Percentiles rank a stretch among this genome's conserved stretches.
Evolutionary conservation across 148 eudicot species (phyloP).

Genomic region (Camellia lanceoleosa): DNA sequence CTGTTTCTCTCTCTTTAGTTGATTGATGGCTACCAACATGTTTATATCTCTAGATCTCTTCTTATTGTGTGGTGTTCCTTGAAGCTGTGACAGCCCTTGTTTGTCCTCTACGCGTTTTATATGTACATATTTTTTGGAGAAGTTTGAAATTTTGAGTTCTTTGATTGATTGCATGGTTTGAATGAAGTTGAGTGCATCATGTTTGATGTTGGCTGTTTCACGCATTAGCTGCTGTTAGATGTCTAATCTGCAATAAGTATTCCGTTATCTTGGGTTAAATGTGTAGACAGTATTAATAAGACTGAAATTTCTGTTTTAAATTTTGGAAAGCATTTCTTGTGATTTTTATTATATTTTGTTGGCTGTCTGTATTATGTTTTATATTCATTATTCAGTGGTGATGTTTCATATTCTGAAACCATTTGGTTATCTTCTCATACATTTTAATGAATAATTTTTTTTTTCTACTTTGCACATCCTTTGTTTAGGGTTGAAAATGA

Average conservation of each 20-base stretch:
- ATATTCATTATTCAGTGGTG: not conserved
- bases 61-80: not conserved
- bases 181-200: not conserved
- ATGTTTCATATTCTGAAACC: slow-evolving; percentile 2
- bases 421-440: not conserved
- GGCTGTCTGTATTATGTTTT: not conserved
- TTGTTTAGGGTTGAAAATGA: too few relatives aligned
- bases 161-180: slow-evolving; percentile 2
- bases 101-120: not conserved
- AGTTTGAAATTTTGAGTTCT: not conserved
- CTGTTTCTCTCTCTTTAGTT: not conserved
- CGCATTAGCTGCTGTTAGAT: not conserved
- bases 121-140: not conserved
- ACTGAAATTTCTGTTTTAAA: not conserved
- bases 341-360: not conserved
- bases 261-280: not conserved
- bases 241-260: not conserved
- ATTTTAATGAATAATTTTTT: not conserved
- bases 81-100: not conserved
- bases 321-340: not conserved
- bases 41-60: slow-evolving; percentile 9
- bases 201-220: too few relatives aligned
- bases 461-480: not conserved
- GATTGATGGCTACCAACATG: not conserved
- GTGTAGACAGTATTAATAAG: not conserved